Percentiles rank a stretch among this genome's conserved stretches.
Conservation (phyloP, 2,329 filamentous ascomycete genomes). For the Immersiporthe knoxdaviesiana region DNA sequence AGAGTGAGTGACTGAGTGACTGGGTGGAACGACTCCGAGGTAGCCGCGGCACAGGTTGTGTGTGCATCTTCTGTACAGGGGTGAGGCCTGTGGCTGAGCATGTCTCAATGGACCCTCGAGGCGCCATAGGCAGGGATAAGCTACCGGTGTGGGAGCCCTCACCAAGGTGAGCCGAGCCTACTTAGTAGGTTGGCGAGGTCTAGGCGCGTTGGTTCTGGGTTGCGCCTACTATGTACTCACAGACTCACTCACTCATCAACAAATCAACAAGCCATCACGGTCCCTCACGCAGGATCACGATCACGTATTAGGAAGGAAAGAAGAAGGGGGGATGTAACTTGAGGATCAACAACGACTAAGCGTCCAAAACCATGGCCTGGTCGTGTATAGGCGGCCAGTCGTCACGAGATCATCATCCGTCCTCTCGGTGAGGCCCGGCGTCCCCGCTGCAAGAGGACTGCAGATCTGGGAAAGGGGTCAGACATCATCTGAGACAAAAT, state of each 20-base stretch:
- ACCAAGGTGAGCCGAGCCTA: background rate
- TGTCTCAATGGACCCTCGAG: background rate
- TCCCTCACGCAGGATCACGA: background rate
- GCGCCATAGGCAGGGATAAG: background rate
- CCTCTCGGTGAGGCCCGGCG: slow-evolving; percentile 19
- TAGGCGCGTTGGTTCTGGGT: background rate
- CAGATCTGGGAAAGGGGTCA: slow-evolving; percentile 14
- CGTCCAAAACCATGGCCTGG: background rate
- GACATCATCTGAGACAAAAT: slow-evolving; percentile 19
- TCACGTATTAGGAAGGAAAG: too few relatives aligned
- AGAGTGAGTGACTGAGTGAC: too few relatives aligned
- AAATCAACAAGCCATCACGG: background rate
- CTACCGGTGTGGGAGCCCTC: slow-evolving; percentile 7
- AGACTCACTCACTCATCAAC: background rate
- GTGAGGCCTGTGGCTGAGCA: background rate
- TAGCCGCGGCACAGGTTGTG: background rate
- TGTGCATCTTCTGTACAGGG: background rate
- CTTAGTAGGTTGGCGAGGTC: background rate
- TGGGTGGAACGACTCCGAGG: background rate
- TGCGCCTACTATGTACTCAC: too few relatives aligned
- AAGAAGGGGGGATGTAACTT: too few relatives aligned
- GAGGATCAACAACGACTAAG: background rate
- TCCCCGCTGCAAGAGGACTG: slow-evolving; percentile 3
- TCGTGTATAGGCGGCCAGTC: background rate
- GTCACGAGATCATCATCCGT: slow-evolving; percentile 15